Percentiles rank a stretch among this genome's conserved stretches.
Conservation (phyloP, 2,329 filamentous ascomycete species). For the Trichophyton mentagrophytes region DNA sequence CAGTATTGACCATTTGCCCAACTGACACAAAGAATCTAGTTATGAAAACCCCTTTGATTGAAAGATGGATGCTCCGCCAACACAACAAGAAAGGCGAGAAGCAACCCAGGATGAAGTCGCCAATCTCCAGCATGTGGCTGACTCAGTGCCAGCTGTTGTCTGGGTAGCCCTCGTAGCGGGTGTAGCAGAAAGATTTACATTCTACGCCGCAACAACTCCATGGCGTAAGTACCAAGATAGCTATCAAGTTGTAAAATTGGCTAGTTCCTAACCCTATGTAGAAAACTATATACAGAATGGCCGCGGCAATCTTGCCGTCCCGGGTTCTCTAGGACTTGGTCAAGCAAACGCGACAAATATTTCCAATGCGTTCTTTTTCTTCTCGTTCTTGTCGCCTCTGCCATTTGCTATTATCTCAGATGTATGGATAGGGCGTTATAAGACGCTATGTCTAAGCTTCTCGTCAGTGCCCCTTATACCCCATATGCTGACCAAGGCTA, state of each 20-base stretch:
- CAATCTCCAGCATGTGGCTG: slow-evolving; percentile 8
- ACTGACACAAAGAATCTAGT: not conserved
- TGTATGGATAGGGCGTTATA: slow-evolving; percentile 28
- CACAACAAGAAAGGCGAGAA: not conserved
- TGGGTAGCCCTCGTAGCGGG: slow-evolving; percentile 5
- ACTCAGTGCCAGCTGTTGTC: slow-evolving; percentile 5
- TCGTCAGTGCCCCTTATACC: slow-evolving; percentile 9
- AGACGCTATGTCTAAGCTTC: slow-evolving; percentile 23
- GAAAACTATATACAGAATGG: slow-evolving; percentile 11
- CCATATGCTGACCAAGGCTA: not conserved
- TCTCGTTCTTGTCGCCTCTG: slow-evolving; percentile 31
- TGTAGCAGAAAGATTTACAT: slow-evolving; percentile 7
- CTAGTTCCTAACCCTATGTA: not conserved
- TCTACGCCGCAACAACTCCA: slow-evolving; percentile 5
- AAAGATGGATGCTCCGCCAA: not conserved
- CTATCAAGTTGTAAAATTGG: not conserved
- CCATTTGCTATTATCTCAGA: slow-evolving; percentile 28
- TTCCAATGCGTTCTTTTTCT: slow-evolving; percentile 45
- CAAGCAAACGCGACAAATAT: slow-evolving; percentile 44
- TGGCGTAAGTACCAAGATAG: slow-evolving; percentile 5
- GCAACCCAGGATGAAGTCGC: slow-evolving; percentile 8
- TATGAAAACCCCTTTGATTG: not conserved
- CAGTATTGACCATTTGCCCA: not conserved
- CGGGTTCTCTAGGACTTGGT: slow-evolving; percentile 44
- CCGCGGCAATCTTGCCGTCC: slow-evolving; percentile 20